Evolutionary conservation across 805 yeast genomes (phyloP).

Genomic region (Tetrapisispora taiwanensis): DNA sequence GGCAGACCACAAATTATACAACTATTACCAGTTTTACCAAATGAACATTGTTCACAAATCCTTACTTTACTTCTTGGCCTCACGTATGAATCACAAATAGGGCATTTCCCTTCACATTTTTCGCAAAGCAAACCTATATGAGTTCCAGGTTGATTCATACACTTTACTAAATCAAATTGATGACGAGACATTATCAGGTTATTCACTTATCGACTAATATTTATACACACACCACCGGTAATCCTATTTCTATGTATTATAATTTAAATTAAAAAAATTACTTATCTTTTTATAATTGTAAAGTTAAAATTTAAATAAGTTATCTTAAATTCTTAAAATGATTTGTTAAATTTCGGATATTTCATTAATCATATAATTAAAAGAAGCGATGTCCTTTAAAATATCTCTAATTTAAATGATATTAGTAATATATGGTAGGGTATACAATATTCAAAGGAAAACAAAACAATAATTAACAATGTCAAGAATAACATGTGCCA

Average conservation of each 20-base stretch:
- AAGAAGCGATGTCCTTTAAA: neutral
- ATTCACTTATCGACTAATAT: no score
- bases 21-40: constrained; percentile 49
- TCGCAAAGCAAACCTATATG: constrained; percentile 62
- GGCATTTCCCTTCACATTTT: constrained; percentile 87
- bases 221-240: no score
- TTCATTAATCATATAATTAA: neutral
- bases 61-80: constrained; percentile 57
- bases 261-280: no score
- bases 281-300: no score
- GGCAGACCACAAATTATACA: constrained; percentile 68
- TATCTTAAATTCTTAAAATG: no score
- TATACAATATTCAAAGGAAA: neutral
- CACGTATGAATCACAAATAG: constrained; percentile 79
- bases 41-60: constrained; percentile 78
- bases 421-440: neutral
- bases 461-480: neutral
- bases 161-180: constrained; percentile 73
- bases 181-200: constrained; percentile 63
- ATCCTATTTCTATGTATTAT: no score
- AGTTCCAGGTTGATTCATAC: constrained; percentile 78
- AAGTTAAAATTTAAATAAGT: no score
- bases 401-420: neutral
- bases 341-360: neutral
- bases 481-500: constrained; percentile 39